These are phyloP conservation scores for Crithidia expoeki DNA, from an alignment of 208 protist genomes.

Conservation along the genomic window DNA sequence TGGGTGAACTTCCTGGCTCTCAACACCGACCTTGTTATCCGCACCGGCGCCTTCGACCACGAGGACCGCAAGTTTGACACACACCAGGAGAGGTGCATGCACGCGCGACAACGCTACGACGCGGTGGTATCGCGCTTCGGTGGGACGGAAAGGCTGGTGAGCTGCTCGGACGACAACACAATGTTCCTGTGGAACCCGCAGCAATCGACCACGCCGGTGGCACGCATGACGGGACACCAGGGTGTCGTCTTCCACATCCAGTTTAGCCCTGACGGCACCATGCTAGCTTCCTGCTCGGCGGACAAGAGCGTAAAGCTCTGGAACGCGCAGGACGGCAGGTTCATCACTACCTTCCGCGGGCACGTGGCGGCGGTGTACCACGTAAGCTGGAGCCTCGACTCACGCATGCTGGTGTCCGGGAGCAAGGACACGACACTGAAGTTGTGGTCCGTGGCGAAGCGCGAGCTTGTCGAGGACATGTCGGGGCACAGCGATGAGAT, in stretches of 20 bases:
- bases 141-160: slow-evolving; percentile 92
- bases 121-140: slow-evolving; percentile 69
- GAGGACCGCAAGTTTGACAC: slow-evolving; percentile 70
- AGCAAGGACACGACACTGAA: slow-evolving; percentile 98
- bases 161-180: slow-evolving; percentile 98
- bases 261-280: slow-evolving; percentile 97
- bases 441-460: slow-evolving; percentile 93
- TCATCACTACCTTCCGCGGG: slow-evolving; percentile 94
- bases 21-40: slow-evolving; percentile 96
- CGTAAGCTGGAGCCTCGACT: slow-evolving; percentile 96
- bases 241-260: slow-evolving; percentile 94
- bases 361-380: slow-evolving; percentile 98
- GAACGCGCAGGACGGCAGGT: slow-evolving; percentile 92
- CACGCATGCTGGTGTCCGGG: slow-evolving; percentile 93
- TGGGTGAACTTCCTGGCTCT: slow-evolving; percentile 99
- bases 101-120: slow-evolving; percentile 85
- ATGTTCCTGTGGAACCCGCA: slow-evolving; percentile 97
- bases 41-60: slow-evolving; percentile 96
- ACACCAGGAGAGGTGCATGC: slow-evolving; percentile 50
- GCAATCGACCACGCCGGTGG: slow-evolving; percentile 81
- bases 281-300: slow-evolving; percentile 97
- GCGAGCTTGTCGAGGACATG: slow-evolving; percentile 95
- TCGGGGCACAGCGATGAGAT: slow-evolving; percentile 98
- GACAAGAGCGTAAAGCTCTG: slow-evolving; percentile 99
- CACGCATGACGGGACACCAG: slow-evolving; percentile 94